Percentiles rank a stretch among this genome's conserved stretches.
phyloP scores from a whole-genome alignment of 1,284 basidiomycete species.

The Trichosporon sp. region DNA sequence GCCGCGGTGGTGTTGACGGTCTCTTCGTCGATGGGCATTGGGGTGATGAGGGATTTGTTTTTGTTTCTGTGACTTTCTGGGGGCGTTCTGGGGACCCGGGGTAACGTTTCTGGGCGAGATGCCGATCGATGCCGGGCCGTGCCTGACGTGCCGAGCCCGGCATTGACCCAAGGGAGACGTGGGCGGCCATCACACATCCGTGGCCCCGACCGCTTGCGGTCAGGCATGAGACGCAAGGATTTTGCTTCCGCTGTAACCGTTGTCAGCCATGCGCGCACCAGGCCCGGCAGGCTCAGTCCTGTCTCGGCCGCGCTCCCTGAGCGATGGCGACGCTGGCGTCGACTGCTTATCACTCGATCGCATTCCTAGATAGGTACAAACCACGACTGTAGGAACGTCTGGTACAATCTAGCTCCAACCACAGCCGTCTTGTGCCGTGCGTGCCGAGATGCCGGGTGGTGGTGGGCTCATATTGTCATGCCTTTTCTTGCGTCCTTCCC shows the following conservation, averaged over 20 bases:
- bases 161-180: neutral
- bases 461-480: neutral
- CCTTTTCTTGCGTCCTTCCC: neutral
- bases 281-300: too few species aligned
- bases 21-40: neutral
- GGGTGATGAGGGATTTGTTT: neutral
- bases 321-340: neutral
- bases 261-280: neutral
- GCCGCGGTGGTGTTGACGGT: neutral
- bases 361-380: constrained; percentile 1
- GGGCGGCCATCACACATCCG: constrained; percentile 4
- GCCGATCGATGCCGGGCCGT: neutral
- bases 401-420: neutral
- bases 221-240: neutral
- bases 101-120: too few species aligned
- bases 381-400: neutral
- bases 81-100: neutral
- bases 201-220: neutral
- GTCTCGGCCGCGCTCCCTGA: constrained; percentile 14
- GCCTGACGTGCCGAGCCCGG: too few species aligned
- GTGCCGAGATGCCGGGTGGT: neutral
- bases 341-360: neutral
- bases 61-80: neutral
- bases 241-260: neutral
- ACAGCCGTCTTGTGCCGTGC: neutral